Evolutionary conservation across 306 rosid species (phyloP), one percentile per base, ranked within the genome.

Genomic region (Malus fusca): DNA sequence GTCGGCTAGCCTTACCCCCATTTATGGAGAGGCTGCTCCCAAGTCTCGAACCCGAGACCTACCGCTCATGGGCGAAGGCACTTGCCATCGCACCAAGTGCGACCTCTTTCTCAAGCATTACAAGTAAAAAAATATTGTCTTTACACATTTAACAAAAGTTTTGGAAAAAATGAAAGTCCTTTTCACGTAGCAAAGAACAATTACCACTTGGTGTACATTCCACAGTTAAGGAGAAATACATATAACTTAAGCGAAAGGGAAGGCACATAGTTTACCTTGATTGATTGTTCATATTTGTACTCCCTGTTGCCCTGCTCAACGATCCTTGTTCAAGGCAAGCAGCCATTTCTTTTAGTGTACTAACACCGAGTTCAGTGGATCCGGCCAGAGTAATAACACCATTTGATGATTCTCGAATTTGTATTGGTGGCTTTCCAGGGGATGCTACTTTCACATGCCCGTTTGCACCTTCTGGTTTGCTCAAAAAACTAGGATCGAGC

Each of bases 211-310:
- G 19, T 62, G 19, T 62, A 28, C n/a, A 26, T 62, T 59, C 64
- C 40, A 15, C 9, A 28, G 17, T 62, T 28, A 18, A 28, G 66
- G n/a, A 62, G 8, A 62, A 62, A 62, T 14, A 62, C 66, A 62
- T 2, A 62, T 17, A 53, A 65, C 37, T 35, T 11, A 4, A 19
- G 7, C 8, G 25, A 18, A 31, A 25, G 21, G 69, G 19, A 63
- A n/a, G 59, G 59, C 2, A 3, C 37, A 19, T 66, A 40, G 74
- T 77, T 78, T 78, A 96, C 99, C 99, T 96, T 21, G 99, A 96
- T 81, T 96, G 99, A 78, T 91, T 96, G 80, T 96, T 96, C 99
- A 96, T 96, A 84, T 96, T 96, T 74, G 99, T 96, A 85, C 99
- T 96, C 80, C 98, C 99, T 44, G 99, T 96, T 75, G 99, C 99